These are phyloP conservation scores for Anastatica hierochuntica DNA, from an alignment of 345 rosid genomes.

Conservation along the genomic window DNA sequence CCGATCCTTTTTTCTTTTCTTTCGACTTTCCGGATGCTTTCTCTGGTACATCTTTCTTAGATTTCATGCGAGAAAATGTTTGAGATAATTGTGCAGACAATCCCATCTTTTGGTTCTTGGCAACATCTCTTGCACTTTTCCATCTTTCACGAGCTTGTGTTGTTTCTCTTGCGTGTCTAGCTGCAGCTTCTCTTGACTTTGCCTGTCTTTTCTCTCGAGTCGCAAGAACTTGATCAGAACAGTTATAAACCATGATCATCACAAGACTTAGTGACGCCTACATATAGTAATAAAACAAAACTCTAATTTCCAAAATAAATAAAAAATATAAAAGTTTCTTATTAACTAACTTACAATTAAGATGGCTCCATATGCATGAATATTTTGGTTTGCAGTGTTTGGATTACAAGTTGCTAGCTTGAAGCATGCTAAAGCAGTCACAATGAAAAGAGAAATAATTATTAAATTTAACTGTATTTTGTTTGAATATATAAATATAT, in stretches of 20 bases:
- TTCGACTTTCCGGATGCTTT: constrained; percentile 33
- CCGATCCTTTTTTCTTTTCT: constrained; percentile 38
- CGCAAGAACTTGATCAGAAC: constrained; percentile 58
- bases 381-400: constrained; percentile 56
- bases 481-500: background rate
- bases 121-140: constrained; percentile 55
- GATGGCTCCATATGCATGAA: constrained; percentile 70
- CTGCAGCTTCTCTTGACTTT: constrained; percentile 65
- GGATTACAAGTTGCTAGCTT: constrained; percentile 64
- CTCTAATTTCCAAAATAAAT: background rate
- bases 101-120: constrained; percentile 47
- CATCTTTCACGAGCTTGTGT: constrained; percentile 87
- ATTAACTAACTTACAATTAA: constrained; percentile 54
- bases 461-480: background rate
- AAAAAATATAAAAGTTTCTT: background rate
- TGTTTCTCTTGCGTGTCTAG: constrained; percentile 72
- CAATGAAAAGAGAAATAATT: background rate
- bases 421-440: constrained; percentile 53
- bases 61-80: constrained; percentile 62
- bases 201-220: constrained; percentile 53
- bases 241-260: constrained; percentile 51
- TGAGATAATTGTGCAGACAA: constrained; percentile 50
- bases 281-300: constrained; percentile 13
- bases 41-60: constrained; percentile 27
- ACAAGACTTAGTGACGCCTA: constrained; percentile 47